Evolutionary conservation across 495 filamentous ascomycete species (phyloP), one percentile per base, ranked within the genome.

Genomic region (Stereocaulon alpinum): DNA sequence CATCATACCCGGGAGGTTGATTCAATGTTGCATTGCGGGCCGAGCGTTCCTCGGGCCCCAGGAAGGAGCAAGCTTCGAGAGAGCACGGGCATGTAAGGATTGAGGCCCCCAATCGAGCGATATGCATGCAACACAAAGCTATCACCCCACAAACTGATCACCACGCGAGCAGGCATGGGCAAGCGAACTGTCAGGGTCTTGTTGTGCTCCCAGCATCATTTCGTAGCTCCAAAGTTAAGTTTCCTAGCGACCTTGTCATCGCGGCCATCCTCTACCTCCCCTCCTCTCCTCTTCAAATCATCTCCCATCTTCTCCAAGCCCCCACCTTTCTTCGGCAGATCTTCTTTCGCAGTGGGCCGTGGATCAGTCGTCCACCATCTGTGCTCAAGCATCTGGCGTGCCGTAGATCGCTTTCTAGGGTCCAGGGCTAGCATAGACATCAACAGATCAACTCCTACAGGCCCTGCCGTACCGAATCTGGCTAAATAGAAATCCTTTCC

Each of bases 311-410:
- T 92, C 63, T 86, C 81, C 9, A 72, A 64, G 14, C 82, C 82
- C 0, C 82, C 88, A 0, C 83, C 83, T 44, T 76, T 79, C 56
- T 80, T 85, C 55, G 94, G 94, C 53, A 97, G 76, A 66, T 91
- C 78, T 68, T 92, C 82, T 66, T 92, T 93, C 48, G 79, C 78
- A 29, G 89, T 95, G 9, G 94, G 92, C 63, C 80, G 80, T 6
- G 94, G 94, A 17, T 94, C 86, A 27, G 74, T 82, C 12, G 77
- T 75, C 87, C 93, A 99, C 87, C 90, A 99, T 55, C 75, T 73
- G 71, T 96, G 91, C 69, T 85, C 77, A 43, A 99, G 76, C 59
- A 89, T 82, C 64, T 89, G 78, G 41, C 80, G 72, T 1, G 90
- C 87, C 2, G 85, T 89, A 56, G 85, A 82, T 41, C 94, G 76